Evolutionary conservation across 495 filamentous ascomycete genomes (phyloP), one percentile per base, ranked within the genome.

Genomic region (Astrothelium subdiscretum): DNA sequence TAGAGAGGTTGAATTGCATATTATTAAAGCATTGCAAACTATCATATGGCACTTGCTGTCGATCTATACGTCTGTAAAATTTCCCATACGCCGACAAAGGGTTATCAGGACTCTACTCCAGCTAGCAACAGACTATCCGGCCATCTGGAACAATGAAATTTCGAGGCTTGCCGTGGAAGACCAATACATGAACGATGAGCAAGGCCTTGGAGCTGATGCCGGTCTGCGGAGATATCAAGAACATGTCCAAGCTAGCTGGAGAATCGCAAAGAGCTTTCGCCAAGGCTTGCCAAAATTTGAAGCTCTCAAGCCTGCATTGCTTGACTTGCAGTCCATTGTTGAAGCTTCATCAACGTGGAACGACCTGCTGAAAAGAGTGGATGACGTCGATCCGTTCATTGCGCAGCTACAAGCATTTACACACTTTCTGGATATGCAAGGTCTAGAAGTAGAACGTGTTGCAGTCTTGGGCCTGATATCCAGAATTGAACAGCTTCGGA

Each of bases 391-490:
- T 4, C 78, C 80, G 24, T 82, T 85, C 59, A 62, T 88, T 12
- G 67, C 77, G 38, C 85, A 90, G 61, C 76, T 95, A 12, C 80
- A 84, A 62, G 79, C 83, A 2, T 68, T 91, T n/a, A 80, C 83
- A 22, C 87, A 96, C 60, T 95, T 88, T 66, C 79, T 90, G 1
- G 85, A 86, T 35, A 86, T 92, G 68, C 87, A 87, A 62, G 91
- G 90, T 2, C 73, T 82, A 12, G 80, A 77, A 63, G 59, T 67
- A 11, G 59, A 68, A 15, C 67, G 73, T 54, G 58, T 80, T 24
- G 67, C 70, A 13, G 75, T 78, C 62, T 71, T 85, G 10, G 75
- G 79, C 32, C 68, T 88, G 20, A 72, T 77, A 1, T 65, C 75
- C 1, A 77, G 78, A 31, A 70, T 91, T 24, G 76, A 80, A 6